Conservation (phyloP, 2,329 filamentous ascomycete genomes). For the Fusarium sp. region DNA sequence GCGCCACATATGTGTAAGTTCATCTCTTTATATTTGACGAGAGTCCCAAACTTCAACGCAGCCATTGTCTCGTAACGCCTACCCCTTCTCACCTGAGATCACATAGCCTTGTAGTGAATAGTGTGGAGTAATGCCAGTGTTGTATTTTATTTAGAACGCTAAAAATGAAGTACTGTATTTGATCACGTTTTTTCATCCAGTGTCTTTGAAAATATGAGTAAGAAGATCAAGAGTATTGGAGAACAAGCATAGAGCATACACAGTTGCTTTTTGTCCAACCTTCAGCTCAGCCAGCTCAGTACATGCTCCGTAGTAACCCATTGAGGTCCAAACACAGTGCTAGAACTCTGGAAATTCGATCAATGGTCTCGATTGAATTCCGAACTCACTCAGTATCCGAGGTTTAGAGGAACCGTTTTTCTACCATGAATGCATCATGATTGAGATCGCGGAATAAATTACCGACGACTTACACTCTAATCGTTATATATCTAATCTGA, state of each 20-base stretch:
- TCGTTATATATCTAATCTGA: no score
- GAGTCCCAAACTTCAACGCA: not conserved
- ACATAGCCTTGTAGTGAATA: not conserved
- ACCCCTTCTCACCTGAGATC: not conserved
- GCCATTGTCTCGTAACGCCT: not conserved
- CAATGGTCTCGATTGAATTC: not conserved
- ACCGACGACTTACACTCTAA: not conserved
- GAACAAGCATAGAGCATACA: not conserved
- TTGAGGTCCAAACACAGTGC: not conserved
- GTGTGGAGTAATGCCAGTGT: not conserved
- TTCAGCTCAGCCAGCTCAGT: not conserved
- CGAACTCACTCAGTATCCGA: not conserved
- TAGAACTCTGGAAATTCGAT: not conserved
- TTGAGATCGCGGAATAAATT: not conserved
- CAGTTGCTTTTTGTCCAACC: not conserved
- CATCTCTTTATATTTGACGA: not conserved
- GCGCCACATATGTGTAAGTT: not conserved
- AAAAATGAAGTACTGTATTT: not conserved
- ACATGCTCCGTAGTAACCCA: not conserved
- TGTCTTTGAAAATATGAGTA: not conserved
- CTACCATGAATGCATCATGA: not conserved
- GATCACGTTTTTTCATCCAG: not conserved
- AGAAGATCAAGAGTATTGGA: not conserved
- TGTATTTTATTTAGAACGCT: not conserved
- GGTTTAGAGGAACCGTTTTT: not conserved